Conservation (phyloP, 2,329 filamentous ascomycete species). For the Botrytis tulipae region DNA sequence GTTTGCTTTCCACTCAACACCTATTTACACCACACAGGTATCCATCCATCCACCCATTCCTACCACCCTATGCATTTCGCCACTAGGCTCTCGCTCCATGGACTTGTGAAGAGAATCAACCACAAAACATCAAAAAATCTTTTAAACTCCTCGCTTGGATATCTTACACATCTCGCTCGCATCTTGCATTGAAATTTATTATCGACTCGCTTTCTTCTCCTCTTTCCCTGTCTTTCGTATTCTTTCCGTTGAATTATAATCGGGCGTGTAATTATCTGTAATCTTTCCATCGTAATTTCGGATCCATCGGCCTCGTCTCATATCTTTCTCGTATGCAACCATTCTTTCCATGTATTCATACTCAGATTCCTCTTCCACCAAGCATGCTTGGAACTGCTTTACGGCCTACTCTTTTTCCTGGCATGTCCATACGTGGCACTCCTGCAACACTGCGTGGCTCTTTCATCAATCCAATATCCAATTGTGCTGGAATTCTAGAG, state of each 20-base stretch:
- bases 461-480: conserved; percentile 86
- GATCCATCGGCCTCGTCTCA: background rate
- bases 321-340: background rate
- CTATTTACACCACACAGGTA: conserved; percentile 1
- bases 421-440: conserved; percentile 58
- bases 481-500: conserved; percentile 71
- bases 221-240: background rate
- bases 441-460: conserved; percentile 89
- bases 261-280: conserved; percentile 4
- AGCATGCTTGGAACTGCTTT: conserved; percentile 41
- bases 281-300: conserved; percentile 9
- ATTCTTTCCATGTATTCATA: background rate
- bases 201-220: background rate
- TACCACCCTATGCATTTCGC: conserved; percentile 3
- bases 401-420: conserved; percentile 37
- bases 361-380: conserved; percentile 22
- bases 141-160: conserved; percentile 17
- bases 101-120: conserved; percentile 6
- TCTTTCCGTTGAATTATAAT: background rate
- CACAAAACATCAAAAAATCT: background rate
- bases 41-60: conserved; percentile 4
- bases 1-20: background rate
- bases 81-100: conserved; percentile 4
- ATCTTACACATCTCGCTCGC: conserved; percentile 16
- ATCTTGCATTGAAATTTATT: conserved; percentile 5